Base-by-base conservation (phyloP, 2,329 filamentous ascomycete genomes). In the Trichoderma sp. region DNA sequence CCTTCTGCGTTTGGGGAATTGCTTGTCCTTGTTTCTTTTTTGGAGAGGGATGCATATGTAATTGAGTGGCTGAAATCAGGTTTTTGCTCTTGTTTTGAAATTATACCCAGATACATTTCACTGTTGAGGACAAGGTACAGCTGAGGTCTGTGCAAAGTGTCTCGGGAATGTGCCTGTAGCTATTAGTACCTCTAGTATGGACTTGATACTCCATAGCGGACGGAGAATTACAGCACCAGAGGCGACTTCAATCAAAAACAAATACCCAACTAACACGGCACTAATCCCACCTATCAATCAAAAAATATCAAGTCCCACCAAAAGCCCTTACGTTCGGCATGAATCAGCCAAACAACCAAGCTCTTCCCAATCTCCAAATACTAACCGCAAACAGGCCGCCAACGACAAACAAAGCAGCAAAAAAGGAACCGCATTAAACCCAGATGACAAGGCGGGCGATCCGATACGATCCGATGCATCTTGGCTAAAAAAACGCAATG, bases 381-480 rank as follows among this genome's bases (percentile, higher is more conserved):
- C 34, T 24, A 60, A 66, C 62, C 53, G 39, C 56, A 61, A 69
- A 69, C 28, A 61, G 65, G 18, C 34, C 65, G 65, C 65, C 53
- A 69, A 47, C 56, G n/a, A 58, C 24, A 67, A 58, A 58, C 43
- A 58, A 60, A 28, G 57, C 66, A 69, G 57, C 39, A 61, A 36
- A 51, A 18, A 43, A 51, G 39, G 14, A 68, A 61, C 56, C 28
- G 66, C 66, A 65, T 65, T 53, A 66, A 66, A 67, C 62, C 56
- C 53, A 71, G 70, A 71, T 71, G 36, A 24, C 53, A 47, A 53
- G 60, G 60, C 36, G 69, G 69, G 28, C 70, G 70, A 71, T 71
- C 70, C 70, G 70, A 71, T 71, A 43, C 70, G 70, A 71, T 71
- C 70, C 62, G 70, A 71, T 71, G 61, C 70, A 71, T 66, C 70